phyloP scores from a whole-genome alignment of 306 rosid species.

The Nissolia schottii region DNA sequence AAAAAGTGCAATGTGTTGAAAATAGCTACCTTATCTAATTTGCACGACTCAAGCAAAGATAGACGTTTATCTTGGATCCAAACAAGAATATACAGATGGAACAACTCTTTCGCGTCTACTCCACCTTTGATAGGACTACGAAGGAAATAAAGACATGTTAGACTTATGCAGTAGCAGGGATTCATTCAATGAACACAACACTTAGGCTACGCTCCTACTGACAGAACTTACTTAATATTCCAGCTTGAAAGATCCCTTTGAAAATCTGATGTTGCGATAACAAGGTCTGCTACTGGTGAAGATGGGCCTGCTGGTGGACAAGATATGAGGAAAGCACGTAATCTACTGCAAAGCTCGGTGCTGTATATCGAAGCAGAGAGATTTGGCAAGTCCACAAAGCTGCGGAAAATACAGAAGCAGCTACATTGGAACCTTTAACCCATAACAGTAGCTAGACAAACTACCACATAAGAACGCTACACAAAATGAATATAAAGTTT shows the following conservation, averaged over 20 bases:
- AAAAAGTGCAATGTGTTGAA: background rate
- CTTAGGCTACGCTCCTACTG: background rate
- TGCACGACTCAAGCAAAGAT: conserved; percentile 85
- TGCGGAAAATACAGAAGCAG: conserved; percentile 32
- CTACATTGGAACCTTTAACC: conserved; percentile 25
- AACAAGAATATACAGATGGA: conserved; percentile 83
- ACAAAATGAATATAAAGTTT: conserved; percentile 11
- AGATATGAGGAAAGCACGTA: conserved; percentile 86
- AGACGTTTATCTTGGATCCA: conserved; percentile 94
- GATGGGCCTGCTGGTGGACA: conserved; percentile 91
- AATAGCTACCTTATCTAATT: conserved; percentile 76
- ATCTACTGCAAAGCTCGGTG: conserved; percentile 78
- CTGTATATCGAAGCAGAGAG: conserved; percentile 91
- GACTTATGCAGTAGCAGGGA: background rate
- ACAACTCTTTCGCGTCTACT: conserved; percentile 94
- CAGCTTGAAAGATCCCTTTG: conserved; percentile 80
- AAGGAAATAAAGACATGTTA: conserved; percentile 21
- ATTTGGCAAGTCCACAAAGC: conserved; percentile 94
- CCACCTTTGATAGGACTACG: conserved; percentile 82
- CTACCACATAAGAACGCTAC: background rate
- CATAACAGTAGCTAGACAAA: conserved; percentile 18
- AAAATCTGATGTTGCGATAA: conserved; percentile 91
- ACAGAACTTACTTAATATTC: conserved; percentile 56
- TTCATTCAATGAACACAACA: conserved; percentile 3
- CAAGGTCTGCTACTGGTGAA: conserved; percentile 85